phyloP scores from a whole-genome alignment of 139 green algal genomes.

The Closterium sp. region DNA sequence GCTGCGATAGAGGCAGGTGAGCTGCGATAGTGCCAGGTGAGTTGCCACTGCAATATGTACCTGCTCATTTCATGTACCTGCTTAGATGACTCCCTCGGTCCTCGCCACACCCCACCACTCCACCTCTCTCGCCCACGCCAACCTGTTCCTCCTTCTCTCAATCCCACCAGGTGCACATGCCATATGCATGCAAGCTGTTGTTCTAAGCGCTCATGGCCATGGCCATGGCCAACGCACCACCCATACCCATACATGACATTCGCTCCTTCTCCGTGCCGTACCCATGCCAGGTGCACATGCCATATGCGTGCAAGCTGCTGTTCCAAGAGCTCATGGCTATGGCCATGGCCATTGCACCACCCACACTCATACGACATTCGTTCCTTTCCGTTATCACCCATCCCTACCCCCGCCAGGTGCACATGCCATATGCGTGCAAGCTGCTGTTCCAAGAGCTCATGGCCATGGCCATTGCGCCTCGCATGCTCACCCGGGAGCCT shows the following conservation, averaged over 20 bases:
- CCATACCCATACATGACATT: constrained; percentile 55
- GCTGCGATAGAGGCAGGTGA: too few relatives aligned
- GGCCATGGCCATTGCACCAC: constrained; percentile 49
- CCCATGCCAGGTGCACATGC: constrained; percentile 56
- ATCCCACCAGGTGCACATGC: constrained; percentile 54
- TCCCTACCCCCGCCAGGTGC: constrained; percentile 43
- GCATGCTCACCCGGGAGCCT: constrained; percentile 48
- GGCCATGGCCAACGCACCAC: constrained; percentile 48
- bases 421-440: constrained; percentile 68
- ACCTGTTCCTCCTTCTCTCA: not conserved
- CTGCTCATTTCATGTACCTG: too few relatives aligned
- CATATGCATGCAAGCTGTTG: constrained; percentile 65
- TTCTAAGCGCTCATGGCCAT: constrained; percentile 68
- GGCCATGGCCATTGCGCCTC: constrained; percentile 60
- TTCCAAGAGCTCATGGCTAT: constrained; percentile 70
- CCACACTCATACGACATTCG: too few relatives aligned
- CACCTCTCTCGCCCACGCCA: too few relatives aligned
- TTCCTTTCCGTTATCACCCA: not conserved
- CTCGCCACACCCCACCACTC: too few relatives aligned
- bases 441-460: constrained; percentile 69
- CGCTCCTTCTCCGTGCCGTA: not conserved
- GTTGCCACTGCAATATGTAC: too few relatives aligned
- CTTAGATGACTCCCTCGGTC: too few relatives aligned
- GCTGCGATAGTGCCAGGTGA: too few relatives aligned
- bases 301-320: constrained; percentile 67